Conservation (phyloP, 2,329 filamentous ascomycete genomes). For the Xylaria sp. region DNA sequence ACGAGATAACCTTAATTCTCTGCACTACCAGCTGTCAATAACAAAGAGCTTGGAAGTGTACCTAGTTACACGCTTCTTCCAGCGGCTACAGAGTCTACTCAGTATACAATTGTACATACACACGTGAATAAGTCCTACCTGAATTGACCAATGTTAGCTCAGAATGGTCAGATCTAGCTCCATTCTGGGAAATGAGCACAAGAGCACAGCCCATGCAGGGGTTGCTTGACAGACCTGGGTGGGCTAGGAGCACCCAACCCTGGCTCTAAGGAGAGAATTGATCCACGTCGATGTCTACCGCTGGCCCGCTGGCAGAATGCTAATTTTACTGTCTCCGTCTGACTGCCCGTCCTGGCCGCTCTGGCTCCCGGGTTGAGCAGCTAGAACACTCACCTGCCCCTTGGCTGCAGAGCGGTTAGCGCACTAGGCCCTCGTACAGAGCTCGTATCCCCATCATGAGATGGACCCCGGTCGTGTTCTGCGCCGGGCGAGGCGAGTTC, state of each 20-base stretch:
- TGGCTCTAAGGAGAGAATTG: constrained; percentile 15
- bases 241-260: neutral
- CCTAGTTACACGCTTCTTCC: neutral
- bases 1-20: too few relatives aligned
- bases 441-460: constrained; percentile 9
- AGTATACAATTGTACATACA: neutral
- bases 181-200: constrained; percentile 24
- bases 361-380: constrained; percentile 6
- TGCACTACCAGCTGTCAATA: too few relatives aligned
- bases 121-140: neutral
- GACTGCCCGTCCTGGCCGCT: constrained; percentile 14
- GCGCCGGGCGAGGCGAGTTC: constrained; percentile 21
- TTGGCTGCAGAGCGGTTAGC: constrained; percentile 8
- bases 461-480: constrained; percentile 6
- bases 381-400: neutral
- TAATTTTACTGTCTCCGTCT: constrained; percentile 24
- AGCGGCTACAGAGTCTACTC: neutral
- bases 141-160: constrained; percentile 15
- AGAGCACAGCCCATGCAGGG: constrained; percentile 25
- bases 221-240: neutral
- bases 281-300: constrained; percentile 9
- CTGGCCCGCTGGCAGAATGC: constrained; percentile 12
- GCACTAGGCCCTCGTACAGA: constrained; percentile 19
- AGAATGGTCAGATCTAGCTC: neutral
- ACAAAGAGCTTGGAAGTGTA: neutral